A percentile compares a stretch with the other conserved stretches of the same genome.
Evolutionary conservation across 495 filamentous ascomycete genomes (phyloP).

Genomic region (Physcia stellaris): DNA sequence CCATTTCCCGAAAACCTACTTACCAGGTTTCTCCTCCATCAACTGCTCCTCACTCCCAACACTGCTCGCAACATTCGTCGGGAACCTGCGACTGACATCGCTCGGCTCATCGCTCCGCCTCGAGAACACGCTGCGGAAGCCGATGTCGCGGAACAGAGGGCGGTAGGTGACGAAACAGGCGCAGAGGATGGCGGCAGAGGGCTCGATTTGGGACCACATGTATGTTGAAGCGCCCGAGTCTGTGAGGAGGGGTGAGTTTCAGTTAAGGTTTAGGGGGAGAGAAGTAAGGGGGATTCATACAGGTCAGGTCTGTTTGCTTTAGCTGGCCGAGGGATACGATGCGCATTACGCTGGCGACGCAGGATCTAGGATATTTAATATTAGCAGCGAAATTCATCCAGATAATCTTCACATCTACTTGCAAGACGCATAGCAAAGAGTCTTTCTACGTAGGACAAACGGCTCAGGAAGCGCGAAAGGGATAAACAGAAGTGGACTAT

Average conservation of each 20-base stretch:
- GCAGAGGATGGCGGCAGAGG: conserved; percentile 10
- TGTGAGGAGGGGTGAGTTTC: not conserved
- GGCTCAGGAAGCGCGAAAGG: not conserved
- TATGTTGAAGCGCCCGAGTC: conserved; percentile 6
- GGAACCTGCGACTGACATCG: too few species aligned
- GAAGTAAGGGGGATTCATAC: not conserved
- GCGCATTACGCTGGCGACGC: conserved; percentile 20
- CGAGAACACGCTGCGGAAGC: too few species aligned
- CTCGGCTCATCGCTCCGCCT: too few species aligned
- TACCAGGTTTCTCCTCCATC: too few species aligned
- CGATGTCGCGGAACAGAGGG: conserved; percentile 4
- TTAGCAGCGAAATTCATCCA: too few species aligned
- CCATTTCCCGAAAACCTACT: too few species aligned
- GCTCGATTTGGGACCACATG: conserved; percentile 10
- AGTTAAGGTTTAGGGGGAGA: not conserved
- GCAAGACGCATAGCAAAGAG: too few species aligned
- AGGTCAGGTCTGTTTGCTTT: conserved; percentile 1
- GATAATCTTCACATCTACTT: too few species aligned
- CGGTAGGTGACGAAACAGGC: conserved; percentile 10
- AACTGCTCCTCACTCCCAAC: too few species aligned
- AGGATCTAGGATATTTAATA: conserved; percentile 14
- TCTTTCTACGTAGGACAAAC: too few species aligned
- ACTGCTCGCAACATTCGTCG: too few species aligned
- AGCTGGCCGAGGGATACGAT: conserved; percentile 14
- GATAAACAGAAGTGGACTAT: not conserved